Base-by-base conservation (phyloP, 2,329 filamentous ascomycete species). In the Grosmannia huntii region DNA sequence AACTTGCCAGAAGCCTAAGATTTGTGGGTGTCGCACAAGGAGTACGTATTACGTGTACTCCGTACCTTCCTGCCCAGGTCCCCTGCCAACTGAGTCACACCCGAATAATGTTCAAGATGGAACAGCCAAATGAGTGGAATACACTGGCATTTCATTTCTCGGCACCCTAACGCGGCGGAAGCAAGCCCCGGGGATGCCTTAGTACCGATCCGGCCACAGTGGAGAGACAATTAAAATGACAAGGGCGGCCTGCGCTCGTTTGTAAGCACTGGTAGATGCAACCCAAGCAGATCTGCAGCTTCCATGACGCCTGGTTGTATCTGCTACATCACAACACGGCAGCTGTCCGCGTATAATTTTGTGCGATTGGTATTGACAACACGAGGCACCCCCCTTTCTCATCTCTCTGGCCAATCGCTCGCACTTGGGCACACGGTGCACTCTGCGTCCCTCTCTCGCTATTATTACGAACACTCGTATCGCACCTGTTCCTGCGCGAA, bases 101-200 rank as follows among this genome's bases (percentile, higher is more conserved):
- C 41, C 41, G 19, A 41, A 41, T 41, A 48, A 25, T 16, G 41
- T 54, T 38, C 27, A 28, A 27, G 36, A 55, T 56, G 54, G 54
- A 49, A 56, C 46, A 41, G 25, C 31, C 31, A 56, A 46, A 41
- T 31, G 51, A 50, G 28, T n/a, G 28, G 3, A 27, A 50, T 5
- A 25, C 9, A 53, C 46, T 50, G 48, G 48, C 48, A 50, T 36
- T 31, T 36, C 33, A 53, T 56, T 58, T 49, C n/a, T 59, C 55
- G 56, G 55, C 62, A 44, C 62, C 60, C 62, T 63, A 63, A 57
- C 46, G 57, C 53, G 10, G 33, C 60, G 62, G 62, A 63, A 62
- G 59, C 58, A 27, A 38, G 46, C 58, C 59, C 60, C 62, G 62
- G 57, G 57, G 58, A 56, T 38, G 46, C 57, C 41, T 59, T 61